Conservation (phyloP, 345 rosid genomes). For the Citrus unshiu region DNA sequence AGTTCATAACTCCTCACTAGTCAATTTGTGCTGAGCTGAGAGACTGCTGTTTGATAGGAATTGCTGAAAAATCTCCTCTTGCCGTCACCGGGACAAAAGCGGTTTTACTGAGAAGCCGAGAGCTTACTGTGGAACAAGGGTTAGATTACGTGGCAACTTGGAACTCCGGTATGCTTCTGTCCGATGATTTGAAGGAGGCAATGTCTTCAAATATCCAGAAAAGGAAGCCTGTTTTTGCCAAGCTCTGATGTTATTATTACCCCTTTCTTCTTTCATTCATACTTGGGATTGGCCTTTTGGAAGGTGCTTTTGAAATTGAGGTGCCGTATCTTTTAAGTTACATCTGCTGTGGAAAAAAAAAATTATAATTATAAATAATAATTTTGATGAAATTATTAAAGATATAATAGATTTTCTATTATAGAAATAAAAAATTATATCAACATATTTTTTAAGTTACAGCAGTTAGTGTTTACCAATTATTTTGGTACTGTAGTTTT, state of each 20-base stretch:
- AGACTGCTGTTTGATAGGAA: conserved; percentile 33
- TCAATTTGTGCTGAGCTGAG: not conserved
- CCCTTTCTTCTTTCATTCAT: no score
- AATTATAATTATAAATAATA: no score
- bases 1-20: not conserved
- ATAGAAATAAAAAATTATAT: no score
- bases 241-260: conserved; percentile 39
- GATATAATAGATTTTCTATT: no score
- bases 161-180: conserved; percentile 77
- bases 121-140: conserved; percentile 73
- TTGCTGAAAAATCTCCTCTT: conserved; percentile 71
- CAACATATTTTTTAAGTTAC: no score
- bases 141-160: conserved; percentile 84
- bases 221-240: conserved; percentile 58
- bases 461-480: no score
- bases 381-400: no score
- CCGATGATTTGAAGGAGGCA: conserved; percentile 65
- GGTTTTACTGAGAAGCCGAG: conserved; percentile 62
- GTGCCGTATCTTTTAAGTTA: no score
- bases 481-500: no score
- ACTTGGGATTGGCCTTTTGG: no score
- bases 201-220: conserved; percentile 49
- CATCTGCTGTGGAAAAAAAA: no score
- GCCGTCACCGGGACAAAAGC: conserved; percentile 82
- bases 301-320: no score